Base-by-base conservation (phyloP, 176 grass and related monocot species). In the Raddia distichophylla region DNA sequence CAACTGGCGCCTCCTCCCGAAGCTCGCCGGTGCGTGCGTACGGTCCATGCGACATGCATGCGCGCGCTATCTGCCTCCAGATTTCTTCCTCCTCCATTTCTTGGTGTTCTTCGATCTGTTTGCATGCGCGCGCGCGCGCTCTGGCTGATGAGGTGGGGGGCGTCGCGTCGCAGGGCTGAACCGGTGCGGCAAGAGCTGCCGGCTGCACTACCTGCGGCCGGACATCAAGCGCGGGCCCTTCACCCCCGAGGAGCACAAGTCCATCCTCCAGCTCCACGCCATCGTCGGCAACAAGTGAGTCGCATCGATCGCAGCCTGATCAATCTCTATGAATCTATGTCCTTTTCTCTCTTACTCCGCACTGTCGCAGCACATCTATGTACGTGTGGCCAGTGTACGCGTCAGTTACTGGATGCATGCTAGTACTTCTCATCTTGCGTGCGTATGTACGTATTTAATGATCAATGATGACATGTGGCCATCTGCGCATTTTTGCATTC, bases 141-240 rank as follows among this genome's bases (percentile, higher is more conserved):
- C 40, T 13, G 11, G 10, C 6, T 42, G 54, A 11, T 60, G 77
- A 60, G 60, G 42, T 3, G 69, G 74, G 18, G 49, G 10, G 22
- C 56, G 11, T 7, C 27, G n/a, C 67, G 6, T 27, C 74, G 87
- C 88, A 99, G 96, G 96, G 22, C 59, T 99, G 84, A 91, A 89
- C 71, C 88, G 96, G 37, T 99, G 96, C 76, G 96, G 96, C 42
- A 99, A 99, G 93, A 99, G 96, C 88, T 99, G 96, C 83, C 86
- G 96, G 19, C 89, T 99, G 9, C 93, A 99, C 88, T 99, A 99
- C 85, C 84, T 99, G 52, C 85, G 93, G 78, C 96, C 93, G 7
- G 96, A 99, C 91, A 99, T 99, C 84, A 99, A 93, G 87, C 93
- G 93, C 63, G 96, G 96, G 12, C 90, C 93, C 15, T 99, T 99